These are phyloP conservation scores for Pyrus hybrid DNA, from an alignment of 331 rosid species.

Conservation along the genomic window DNA sequence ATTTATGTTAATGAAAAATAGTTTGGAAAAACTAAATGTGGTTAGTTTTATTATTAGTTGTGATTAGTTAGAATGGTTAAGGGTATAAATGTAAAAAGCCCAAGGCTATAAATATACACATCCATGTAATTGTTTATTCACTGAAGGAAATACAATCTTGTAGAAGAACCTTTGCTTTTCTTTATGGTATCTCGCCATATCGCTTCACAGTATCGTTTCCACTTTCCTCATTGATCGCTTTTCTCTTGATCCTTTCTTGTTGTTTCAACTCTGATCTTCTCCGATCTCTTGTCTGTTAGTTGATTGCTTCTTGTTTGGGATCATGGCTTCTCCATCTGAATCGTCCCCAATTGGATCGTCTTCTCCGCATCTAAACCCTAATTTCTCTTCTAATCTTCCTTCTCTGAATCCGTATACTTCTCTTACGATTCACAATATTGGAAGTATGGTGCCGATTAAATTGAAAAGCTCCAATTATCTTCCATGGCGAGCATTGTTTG, in stretches of 20 bases:
- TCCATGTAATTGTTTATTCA: neutral
- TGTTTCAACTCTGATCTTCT: neutral
- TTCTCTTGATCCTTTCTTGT: neutral
- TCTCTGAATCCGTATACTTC: neutral
- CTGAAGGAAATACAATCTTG: neutral
- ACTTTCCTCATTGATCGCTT: neutral
- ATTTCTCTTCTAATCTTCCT: neutral
- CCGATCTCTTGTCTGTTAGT: neutral
- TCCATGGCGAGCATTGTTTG: too few species aligned
- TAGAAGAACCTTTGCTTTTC: neutral
- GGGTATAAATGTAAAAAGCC: neutral
- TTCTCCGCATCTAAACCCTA: neutral
- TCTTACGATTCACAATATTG: neutral
- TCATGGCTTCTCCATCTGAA: neutral
- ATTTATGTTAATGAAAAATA: too few species aligned
- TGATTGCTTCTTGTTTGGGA: neutral
- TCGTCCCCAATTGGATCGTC: neutral
- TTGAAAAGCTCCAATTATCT: too few species aligned
- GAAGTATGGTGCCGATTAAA: too few species aligned
- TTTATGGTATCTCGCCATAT: neutral
- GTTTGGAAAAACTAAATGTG: too few species aligned
- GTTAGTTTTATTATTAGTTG: neutral
- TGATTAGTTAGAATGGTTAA: neutral
- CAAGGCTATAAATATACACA: neutral
- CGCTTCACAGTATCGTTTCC: neutral